These are phyloP conservation scores for Bryoglossum gracile DNA, from an alignment of 495 filamentous ascomycete genomes.

Conservation along the genomic window DNA sequence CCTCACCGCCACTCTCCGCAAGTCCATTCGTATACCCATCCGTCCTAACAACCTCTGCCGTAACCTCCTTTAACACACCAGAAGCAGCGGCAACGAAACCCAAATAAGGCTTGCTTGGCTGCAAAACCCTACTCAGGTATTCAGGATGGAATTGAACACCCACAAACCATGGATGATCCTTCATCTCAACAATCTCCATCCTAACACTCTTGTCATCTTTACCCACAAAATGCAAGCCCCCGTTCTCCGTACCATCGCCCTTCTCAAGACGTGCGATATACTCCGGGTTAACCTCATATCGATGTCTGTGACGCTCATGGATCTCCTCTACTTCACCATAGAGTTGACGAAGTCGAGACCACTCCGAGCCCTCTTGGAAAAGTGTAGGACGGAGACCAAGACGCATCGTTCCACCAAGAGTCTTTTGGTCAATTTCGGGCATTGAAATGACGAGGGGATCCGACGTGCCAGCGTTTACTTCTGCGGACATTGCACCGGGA, in stretches of 20 bases:
- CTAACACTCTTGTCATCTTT: conserved; percentile 78
- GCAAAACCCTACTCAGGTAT: conserved; percentile 64
- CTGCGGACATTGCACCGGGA: conserved; percentile 56
- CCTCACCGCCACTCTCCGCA: not conserved
- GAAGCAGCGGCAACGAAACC: conserved; percentile 77
- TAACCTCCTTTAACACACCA: conserved; percentile 47
- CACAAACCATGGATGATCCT: conserved; percentile 86
- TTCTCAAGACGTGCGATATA: conserved; percentile 51
- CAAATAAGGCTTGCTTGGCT: conserved; percentile 71
- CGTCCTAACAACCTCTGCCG: conserved; percentile 14
- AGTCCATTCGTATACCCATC: not conserved
- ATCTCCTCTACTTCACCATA: conserved; percentile 54
- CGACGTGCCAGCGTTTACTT: conserved; percentile 48
- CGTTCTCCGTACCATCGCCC: no score
- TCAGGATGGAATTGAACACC: conserved; percentile 89
- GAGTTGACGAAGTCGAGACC: conserved; percentile 67
- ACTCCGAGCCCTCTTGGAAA: conserved; percentile 75
- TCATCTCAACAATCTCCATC: conserved; percentile 88
- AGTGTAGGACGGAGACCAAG: conserved; percentile 68
- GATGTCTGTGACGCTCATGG: conserved; percentile 75
- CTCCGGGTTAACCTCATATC: conserved; percentile 70
- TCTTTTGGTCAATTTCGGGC: conserved; percentile 73
- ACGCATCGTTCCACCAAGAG: conserved; percentile 88
- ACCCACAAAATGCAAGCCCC: conserved; percentile 62
- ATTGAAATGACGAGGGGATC: conserved; percentile 48